Percentiles rank a stretch among this genome's conserved stretches.
Conservation (phyloP, 116 monocot species). For the Trichopus zeylanicus region DNA sequence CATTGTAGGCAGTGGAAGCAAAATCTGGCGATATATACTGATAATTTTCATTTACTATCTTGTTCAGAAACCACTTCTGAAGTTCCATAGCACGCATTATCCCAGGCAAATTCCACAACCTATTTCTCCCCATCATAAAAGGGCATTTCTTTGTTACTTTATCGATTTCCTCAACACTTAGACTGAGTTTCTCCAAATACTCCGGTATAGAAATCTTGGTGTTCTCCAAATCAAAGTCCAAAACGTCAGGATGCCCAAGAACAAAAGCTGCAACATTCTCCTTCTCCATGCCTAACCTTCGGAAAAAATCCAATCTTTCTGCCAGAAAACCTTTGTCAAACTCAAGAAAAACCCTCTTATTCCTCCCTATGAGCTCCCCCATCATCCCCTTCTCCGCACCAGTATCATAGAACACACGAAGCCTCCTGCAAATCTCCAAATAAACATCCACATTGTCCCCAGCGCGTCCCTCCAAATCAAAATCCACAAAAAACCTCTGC, state of each 20-base stretch:
- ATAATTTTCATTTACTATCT: slow-evolving; percentile 14
- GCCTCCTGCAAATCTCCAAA: slow-evolving; percentile 34
- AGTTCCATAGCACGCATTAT: slow-evolving; percentile 42
- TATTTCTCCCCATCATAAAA: slow-evolving; percentile 56
- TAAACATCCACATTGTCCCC: slow-evolving; percentile 40
- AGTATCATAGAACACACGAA: slow-evolving; percentile 49
- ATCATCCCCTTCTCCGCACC: slow-evolving; percentile 39
- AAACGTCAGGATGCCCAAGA: slow-evolving; percentile 25
- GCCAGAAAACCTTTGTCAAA: slow-evolving; percentile 24
- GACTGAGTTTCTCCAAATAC: slow-evolving; percentile 29
- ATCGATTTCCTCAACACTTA: slow-evolving; percentile 24
- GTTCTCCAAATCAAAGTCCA: slow-evolving; percentile 43
- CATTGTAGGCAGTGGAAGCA: slow-evolving; percentile 10
- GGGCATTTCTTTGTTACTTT: slow-evolving; percentile 21
- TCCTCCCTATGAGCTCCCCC: slow-evolving; percentile 38
- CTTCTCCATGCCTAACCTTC: slow-evolving; percentile 43
- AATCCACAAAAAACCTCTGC: slow-evolving; percentile 23
- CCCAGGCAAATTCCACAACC: slow-evolving; percentile 43
- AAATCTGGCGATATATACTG: slow-evolving; percentile 21
- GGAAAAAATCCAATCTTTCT: slow-evolving; percentile 43
- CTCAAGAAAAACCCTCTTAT: slow-evolving; percentile 29
- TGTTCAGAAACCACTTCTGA: too few species aligned
- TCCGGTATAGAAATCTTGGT: slow-evolving; percentile 38
- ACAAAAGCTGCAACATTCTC: slow-evolving; percentile 37
- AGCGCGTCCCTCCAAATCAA: slow-evolving; percentile 8